A percentile compares a stretch with the other conserved stretches of the same genome.
phyloP scores from a whole-genome alignment of 805 yeast species.

The Saturnispora quitensis region DNA sequence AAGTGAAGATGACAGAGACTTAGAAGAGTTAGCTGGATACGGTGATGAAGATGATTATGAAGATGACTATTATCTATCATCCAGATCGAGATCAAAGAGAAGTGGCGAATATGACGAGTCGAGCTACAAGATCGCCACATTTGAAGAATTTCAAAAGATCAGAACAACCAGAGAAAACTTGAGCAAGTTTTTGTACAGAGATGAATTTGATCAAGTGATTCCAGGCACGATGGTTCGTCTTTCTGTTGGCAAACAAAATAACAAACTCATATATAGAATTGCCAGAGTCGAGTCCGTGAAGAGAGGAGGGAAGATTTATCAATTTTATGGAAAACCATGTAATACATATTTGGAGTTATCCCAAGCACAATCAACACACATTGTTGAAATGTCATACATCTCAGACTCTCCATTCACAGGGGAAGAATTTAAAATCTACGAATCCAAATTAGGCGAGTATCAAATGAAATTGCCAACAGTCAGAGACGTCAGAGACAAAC shows the following conservation, averaged over 20 bases:
- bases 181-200: constrained; percentile 69
- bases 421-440: constrained; percentile 68
- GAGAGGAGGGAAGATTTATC: constrained; percentile 32
- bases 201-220: constrained; percentile 63
- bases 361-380: constrained; percentile 71
- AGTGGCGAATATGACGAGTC: constrained; percentile 31
- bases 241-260: constrained; percentile 65
- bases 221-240: constrained; percentile 75
- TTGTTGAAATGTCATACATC: constrained; percentile 68
- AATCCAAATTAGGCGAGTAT: constrained; percentile 13
- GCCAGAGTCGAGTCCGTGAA: constrained; percentile 64
- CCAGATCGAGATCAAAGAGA: constrained; percentile 31
- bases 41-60: constrained; percentile 31
- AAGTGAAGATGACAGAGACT: constrained; percentile 26
- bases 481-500: constrained; percentile 57
- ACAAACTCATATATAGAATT: constrained; percentile 66
- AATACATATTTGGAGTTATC: constrained; percentile 58
- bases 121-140: constrained; percentile 35
- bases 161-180: constrained; percentile 72
- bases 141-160: constrained; percentile 50
- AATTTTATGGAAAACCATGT: constrained; percentile 34
- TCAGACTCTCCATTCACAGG: constrained; percentile 67
- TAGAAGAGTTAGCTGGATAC: constrained; percentile 27
- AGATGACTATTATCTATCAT: constrained; percentile 22
- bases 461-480: constrained; percentile 44